Evolutionary conservation across 805 yeast species (phyloP).

Genomic region (Yarrowia deformans): DNA sequence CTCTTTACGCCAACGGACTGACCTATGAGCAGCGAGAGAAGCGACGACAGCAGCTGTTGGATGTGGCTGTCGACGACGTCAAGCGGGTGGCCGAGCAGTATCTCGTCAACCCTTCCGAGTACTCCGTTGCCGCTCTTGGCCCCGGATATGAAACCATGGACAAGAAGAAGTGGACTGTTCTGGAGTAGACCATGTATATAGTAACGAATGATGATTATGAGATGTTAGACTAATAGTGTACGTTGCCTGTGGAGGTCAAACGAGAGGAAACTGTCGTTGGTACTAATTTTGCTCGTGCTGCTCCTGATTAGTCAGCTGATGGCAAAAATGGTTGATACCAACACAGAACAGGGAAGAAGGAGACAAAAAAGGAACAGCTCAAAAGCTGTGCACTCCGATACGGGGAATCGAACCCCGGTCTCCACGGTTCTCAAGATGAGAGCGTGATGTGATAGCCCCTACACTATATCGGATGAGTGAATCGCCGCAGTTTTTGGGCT

Average conservation of each 20-base stretch:
- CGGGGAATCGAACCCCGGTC: slow-evolving; percentile 40
- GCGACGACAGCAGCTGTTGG: slow-evolving; percentile 77
- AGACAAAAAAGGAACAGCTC: slow-evolving; percentile 1
- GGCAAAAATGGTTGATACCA: slow-evolving; percentile 6
- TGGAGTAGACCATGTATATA: slow-evolving; percentile 35
- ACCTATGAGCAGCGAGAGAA: slow-evolving; percentile 80
- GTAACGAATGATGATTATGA: slow-evolving; percentile 14
- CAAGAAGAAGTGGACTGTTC: slow-evolving; percentile 22
- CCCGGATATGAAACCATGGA: slow-evolving; percentile 31
- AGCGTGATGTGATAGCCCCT: slow-evolving; percentile 40
- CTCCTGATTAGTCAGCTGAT: neutral
- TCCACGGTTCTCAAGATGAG: slow-evolving; percentile 39
- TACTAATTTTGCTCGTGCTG: no score
- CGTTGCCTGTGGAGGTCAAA: no score
- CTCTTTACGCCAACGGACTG: slow-evolving; percentile 69
- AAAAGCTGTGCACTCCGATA: slow-evolving; percentile 21
- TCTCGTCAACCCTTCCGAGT: slow-evolving; percentile 47
- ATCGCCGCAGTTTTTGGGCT: neutral
- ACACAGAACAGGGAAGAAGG: neutral
- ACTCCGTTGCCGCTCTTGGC: slow-evolving; percentile 36
- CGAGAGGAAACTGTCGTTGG: no score
- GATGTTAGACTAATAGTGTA: neutral
- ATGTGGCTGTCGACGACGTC: slow-evolving; percentile 68
- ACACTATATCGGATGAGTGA: slow-evolving; percentile 36
- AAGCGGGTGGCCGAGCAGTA: slow-evolving; percentile 72